Evolutionary conservation across 306 rosid species (phyloP).

Genomic region (Prunus fruticosa): DNA sequence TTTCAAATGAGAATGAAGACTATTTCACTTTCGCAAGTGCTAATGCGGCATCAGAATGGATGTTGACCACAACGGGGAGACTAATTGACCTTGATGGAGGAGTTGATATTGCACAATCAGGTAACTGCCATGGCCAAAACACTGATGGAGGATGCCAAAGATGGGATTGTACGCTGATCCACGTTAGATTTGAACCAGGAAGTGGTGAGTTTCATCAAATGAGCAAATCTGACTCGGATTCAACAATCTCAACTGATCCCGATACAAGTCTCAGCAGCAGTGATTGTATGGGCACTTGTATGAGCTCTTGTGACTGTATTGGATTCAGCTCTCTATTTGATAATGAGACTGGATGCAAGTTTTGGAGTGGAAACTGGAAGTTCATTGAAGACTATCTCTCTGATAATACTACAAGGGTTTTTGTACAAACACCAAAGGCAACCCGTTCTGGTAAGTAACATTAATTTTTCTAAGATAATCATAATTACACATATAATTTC

Average conservation of each 20-base stretch:
- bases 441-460: neutral
- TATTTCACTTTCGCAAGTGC: neutral
- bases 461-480: too few relatives aligned
- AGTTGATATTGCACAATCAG: neutral
- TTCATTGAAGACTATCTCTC: neutral
- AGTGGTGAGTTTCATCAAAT: neutral
- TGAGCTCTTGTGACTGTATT: slow-evolving; percentile 11
- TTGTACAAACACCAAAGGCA: neutral
- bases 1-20: neutral
- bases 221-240: neutral
- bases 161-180: neutral
- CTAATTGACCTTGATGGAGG: neutral
- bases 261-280: neutral
- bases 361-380: slow-evolving; percentile 6
- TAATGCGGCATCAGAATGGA: neutral
- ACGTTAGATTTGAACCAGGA: neutral
- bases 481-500: neutral
- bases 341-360: slow-evolving; percentile 9
- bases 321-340: neutral
- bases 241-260: neutral
- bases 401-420: neutral
- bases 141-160: neutral
- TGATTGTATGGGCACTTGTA: slow-evolving; percentile 7
- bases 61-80: neutral
- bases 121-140: neutral